Evolutionary conservation across 2,329 filamentous ascomycete genomes (phyloP).

Genomic region (Hypoxylon sp.): DNA sequence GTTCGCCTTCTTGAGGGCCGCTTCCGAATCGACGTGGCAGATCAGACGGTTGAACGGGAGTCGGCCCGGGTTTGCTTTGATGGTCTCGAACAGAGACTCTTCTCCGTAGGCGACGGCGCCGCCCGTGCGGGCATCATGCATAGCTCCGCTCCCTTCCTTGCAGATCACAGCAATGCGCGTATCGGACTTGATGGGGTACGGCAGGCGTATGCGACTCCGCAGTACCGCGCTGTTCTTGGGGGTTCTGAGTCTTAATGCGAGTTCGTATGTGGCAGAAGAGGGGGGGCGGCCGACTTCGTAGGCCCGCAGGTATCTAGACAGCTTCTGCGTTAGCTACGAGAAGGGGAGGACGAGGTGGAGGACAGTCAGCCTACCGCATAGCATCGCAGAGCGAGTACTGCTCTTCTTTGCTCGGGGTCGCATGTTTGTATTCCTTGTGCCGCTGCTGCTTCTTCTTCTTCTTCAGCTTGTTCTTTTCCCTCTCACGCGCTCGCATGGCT

Average conservation of each 20-base stretch:
- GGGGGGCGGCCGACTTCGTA: slow-evolving; percentile 87
- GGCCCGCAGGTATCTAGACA: slow-evolving; percentile 81
- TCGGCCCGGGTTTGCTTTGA: slow-evolving; percentile 71
- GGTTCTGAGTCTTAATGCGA: slow-evolving; percentile 83
- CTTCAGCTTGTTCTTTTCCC: slow-evolving; percentile 61
- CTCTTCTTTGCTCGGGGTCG: slow-evolving; percentile 69
- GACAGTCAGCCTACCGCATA: slow-evolving; percentile 71
- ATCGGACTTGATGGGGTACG: slow-evolving; percentile 88
- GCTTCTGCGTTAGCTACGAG: slow-evolving; percentile 24
- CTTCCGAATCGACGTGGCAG: slow-evolving; percentile 80
- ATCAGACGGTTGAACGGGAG: slow-evolving; percentile 91
- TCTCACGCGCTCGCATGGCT: slow-evolving; percentile 51
- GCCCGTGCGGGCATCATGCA: slow-evolving; percentile 75
- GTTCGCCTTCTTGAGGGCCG: slow-evolving; percentile 80
- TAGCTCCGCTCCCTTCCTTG: slow-evolving; percentile 78
- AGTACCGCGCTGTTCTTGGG: slow-evolving; percentile 86
- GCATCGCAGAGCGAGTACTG: slow-evolving; percentile 89
- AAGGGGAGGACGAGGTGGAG: slow-evolving; percentile 4
- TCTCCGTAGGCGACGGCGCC: slow-evolving; percentile 88
- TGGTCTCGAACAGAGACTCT: slow-evolving; percentile 81
- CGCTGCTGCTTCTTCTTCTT: slow-evolving; percentile 70
- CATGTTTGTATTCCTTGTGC: slow-evolving; percentile 69
- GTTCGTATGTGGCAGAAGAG: slow-evolving; percentile 81
- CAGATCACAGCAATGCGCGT: slow-evolving; percentile 90
- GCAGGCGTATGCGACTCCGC: slow-evolving; percentile 86